Evolutionary conservation across 805 yeast species (phyloP).

Genomic region (Yarrowia divulgata): DNA sequence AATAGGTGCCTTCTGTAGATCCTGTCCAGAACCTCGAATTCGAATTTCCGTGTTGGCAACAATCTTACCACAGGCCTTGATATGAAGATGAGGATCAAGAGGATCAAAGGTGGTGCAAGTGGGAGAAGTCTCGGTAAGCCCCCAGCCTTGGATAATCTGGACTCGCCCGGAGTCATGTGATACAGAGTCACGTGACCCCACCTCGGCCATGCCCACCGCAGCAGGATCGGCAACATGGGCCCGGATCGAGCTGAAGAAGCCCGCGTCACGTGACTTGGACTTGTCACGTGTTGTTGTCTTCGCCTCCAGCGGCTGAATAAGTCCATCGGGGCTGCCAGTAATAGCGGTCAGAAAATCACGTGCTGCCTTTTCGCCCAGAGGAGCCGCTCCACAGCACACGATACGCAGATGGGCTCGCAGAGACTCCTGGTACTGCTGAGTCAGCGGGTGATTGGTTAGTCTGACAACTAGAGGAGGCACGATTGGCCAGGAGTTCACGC

Average conservation of each 20-base stretch:
- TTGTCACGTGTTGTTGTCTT: conserved; percentile 8
- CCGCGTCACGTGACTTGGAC: conserved; percentile 16
- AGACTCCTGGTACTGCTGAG: conserved; percentile 54
- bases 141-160: conserved; percentile 38
- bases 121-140: conserved; percentile 41
- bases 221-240: not conserved
- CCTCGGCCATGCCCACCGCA: not conserved
- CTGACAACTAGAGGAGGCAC: conserved; percentile 55
- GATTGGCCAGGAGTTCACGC: conserved; percentile 53
- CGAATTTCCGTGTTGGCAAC: conserved; percentile 23
- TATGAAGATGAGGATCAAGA: not conserved
- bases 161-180: conserved; percentile 10
- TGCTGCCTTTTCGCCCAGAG: conserved; percentile 48
- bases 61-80: conserved; percentile 18
- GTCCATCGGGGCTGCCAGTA: conserved; percentile 34
- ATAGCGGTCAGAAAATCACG: not conserved
- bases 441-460: conserved; percentile 57
- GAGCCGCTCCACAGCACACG: conserved; percentile 58
- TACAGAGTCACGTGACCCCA: not conserved
- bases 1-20: conserved; percentile 22
- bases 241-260: conserved; percentile 1
- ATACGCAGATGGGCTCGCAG: conserved; percentile 53
- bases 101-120: conserved; percentile 27
- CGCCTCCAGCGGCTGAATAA: not conserved
- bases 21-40: conserved; percentile 27